A percentile compares a stretch with the other conserved stretches of the same genome.
These are phyloP conservation scores for Kodamaea jinghongensis DNA, from an alignment of 805 yeast genomes.

Conservation along the genomic window DNA sequence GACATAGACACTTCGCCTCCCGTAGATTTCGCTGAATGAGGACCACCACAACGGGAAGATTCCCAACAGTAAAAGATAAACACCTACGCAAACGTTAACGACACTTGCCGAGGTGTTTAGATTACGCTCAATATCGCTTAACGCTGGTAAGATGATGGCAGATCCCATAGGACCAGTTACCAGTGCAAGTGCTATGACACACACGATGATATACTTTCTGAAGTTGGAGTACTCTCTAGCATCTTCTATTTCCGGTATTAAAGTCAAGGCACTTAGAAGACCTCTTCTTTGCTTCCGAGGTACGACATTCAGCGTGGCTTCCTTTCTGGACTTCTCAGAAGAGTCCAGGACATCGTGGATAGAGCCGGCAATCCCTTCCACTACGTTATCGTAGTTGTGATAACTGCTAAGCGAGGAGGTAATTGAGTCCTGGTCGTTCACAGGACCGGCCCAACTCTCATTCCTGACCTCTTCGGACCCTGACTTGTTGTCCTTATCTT, in stretches of 20 bases:
- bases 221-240: slow-evolving; percentile 58
- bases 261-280: slow-evolving; percentile 45
- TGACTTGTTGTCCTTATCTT: too few species aligned
- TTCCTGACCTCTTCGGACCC: too few species aligned
- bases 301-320: slow-evolving; percentile 20
- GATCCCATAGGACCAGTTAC: slow-evolving; percentile 89
- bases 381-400: too few species aligned
- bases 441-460: too few species aligned
- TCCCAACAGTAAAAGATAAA: slow-evolving; percentile 71
- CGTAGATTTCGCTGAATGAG: slow-evolving; percentile 68
- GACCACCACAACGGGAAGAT: slow-evolving; percentile 91
- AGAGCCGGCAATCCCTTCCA: too few species aligned
- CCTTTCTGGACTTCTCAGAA: too few species aligned
- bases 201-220: slow-evolving; percentile 54
- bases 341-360: too few species aligned
- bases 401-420: too few species aligned
- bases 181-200: slow-evolving; percentile 71
- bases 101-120: slow-evolving; percentile 57
- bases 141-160: slow-evolving; percentile 77
- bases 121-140: slow-evolving; percentile 53
- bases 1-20: slow-evolving; percentile 72
- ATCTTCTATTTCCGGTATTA: slow-evolving; percentile 71
- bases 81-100: slow-evolving; percentile 78
- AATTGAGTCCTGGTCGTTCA: too few species aligned
- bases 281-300: slow-evolving; percentile 55